Conservation (phyloP, 2,329 filamentous ascomycete species). For the Escovopsis sp. region DNA sequence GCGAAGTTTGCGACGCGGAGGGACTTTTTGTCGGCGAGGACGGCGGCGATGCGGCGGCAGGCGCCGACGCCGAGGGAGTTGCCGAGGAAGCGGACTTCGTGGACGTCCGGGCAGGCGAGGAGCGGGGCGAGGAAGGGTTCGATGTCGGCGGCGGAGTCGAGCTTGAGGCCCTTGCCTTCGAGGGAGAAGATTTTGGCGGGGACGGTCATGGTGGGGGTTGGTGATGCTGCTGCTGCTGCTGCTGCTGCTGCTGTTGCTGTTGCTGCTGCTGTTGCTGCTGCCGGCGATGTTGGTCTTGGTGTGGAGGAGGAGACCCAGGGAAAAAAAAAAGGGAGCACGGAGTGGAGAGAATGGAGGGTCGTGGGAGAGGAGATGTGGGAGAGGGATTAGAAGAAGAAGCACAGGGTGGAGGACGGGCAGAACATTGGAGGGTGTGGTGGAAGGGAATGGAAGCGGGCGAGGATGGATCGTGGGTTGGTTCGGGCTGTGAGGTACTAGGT, state of each 20-base stretch:
- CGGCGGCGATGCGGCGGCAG: constrained; percentile 68
- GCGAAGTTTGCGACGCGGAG: constrained; percentile 78
- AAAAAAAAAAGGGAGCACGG: too few relatives aligned
- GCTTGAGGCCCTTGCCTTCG: constrained; percentile 82
- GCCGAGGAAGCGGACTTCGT: constrained; percentile 73
- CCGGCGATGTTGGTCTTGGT: background rate
- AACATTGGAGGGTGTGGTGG: too few relatives aligned
- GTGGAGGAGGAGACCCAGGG: too few relatives aligned
- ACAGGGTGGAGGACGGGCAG: too few relatives aligned
- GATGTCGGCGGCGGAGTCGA: constrained; percentile 76
- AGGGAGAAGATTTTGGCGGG: constrained; percentile 64
- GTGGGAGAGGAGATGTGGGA: too few relatives aligned
- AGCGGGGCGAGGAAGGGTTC: constrained; percentile 70
- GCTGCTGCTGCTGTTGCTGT: constrained; percentile 2
- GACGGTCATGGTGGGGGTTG: constrained; percentile 14
- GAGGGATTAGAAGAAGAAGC: too few relatives aligned
- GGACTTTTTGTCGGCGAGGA: constrained; percentile 70
- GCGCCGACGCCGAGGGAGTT: constrained; percentile 89
- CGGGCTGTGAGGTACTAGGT: too few relatives aligned
- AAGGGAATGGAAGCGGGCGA: too few relatives aligned
- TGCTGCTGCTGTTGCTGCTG: background rate
- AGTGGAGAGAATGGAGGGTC: too few relatives aligned
- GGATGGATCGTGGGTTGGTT: too few relatives aligned
- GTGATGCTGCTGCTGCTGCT: constrained; percentile 3
- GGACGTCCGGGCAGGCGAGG: constrained; percentile 54